Base-by-base conservation (phyloP, 2,329 filamentous ascomycete species). In the Sporothrix euskadiensis region DNA sequence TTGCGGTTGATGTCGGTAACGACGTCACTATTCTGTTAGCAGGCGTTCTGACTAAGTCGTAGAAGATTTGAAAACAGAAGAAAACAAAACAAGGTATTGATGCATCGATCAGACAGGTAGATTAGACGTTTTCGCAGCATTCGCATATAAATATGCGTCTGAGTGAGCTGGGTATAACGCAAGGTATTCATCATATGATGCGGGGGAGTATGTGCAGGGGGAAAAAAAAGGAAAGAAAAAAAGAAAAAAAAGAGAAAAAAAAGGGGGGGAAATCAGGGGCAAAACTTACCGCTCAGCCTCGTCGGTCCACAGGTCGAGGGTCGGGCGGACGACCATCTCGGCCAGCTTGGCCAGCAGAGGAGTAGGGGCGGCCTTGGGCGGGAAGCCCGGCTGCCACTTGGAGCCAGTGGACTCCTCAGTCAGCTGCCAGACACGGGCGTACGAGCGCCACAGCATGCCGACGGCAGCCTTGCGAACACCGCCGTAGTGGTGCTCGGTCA, bases 151-250 rank as follows among this genome's bases (percentile, higher is more conserved):
- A 85, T 88, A 22, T 54, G 93, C 91, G 91, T 98, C 92, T 93
- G 93, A 97, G 94, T 98, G 95, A 98, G 94, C 94, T 98, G 94
- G 94, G 95, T 95, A 89, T 95, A 94, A 94, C 93, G 93, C 90
- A 89, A 85, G 83, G 86, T 88, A 86, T 84, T 97, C 94, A 98
- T 98, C 94, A 94, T 91, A 14, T 44, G 32, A 41, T 30, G 30
- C 54, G 32, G n/a, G 49, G 41, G 79, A 83, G 69, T 71, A 39
- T 72, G 30, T 73, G 70, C 47, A 26, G 74, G 59, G 70, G 77
- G 75, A 70, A 73, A 75, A 72, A 75, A 76, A 52, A 73, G 71
- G 93, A 94, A 81, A 92, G 97, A 49, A 32, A 71, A 39, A 57
- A 63, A 73, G 71, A 74, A 8, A 8, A 71, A 73, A 76, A 73